Percentiles rank a stretch among this genome's conserved stretches.
These are phyloP conservation scores for Abelmoschus esculentus DNA, from an alignment of 345 rosid species.

Conservation along the genomic window DNA sequence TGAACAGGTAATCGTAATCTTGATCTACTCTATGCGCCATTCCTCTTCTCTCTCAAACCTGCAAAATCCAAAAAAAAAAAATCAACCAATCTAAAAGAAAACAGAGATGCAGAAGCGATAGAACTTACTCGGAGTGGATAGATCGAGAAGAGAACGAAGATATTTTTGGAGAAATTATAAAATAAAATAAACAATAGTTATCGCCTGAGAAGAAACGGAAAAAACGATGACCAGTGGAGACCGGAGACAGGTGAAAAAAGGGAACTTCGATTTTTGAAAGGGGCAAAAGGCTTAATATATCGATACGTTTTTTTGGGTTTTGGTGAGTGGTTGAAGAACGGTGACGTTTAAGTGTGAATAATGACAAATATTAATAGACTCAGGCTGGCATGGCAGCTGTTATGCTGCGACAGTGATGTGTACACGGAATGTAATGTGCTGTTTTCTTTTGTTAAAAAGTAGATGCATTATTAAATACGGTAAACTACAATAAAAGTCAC, in stretches of 20 bases:
- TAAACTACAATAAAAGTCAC: no score
- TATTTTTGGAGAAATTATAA: not conserved
- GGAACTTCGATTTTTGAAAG: conserved; percentile 9
- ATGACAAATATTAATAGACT: not conserved
- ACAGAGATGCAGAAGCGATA: not conserved
- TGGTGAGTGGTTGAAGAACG: not conserved
- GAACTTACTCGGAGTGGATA: conserved; percentile 22
- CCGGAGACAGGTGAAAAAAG: not conserved
- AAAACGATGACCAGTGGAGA: not conserved
- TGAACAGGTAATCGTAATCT: conserved; percentile 60
- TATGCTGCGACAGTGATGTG: not conserved
- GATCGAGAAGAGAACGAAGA: conserved; percentile 20
- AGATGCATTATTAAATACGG: no score
- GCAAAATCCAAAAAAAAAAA: conserved; percentile 14
- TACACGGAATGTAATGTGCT: no score
- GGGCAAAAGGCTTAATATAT: not conserved
- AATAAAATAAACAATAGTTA: not conserved
- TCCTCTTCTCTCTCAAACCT: conserved; percentile 21
- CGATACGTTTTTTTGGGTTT: not conserved
- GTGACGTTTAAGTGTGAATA: not conserved
- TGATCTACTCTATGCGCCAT: conserved; percentile 57
- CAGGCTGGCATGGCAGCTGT: not conserved
- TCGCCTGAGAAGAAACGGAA: conserved; percentile 6
- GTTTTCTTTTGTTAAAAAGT: no score
- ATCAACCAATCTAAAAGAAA: not conserved